Evolutionary conservation across 257 asterid genomes (phyloP).

Genomic region (Jacaranda mimosifolia): DNA sequence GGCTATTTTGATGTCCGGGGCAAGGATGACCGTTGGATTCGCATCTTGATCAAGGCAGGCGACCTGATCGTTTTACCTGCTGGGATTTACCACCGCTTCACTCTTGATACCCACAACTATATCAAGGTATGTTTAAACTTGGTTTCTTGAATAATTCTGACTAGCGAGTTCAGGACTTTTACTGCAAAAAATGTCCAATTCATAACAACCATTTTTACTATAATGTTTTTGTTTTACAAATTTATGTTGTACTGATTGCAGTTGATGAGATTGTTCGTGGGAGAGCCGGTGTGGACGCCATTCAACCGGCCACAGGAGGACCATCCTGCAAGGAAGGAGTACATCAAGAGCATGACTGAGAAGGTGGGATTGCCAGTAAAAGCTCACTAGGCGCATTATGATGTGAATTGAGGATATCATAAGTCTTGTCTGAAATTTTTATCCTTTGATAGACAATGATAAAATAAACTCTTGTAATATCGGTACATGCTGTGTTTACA

Average conservation of each 20-base stretch:
- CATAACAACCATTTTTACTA: not conserved
- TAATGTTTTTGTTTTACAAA: not conserved
- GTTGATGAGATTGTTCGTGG: slow-evolving; percentile 90
- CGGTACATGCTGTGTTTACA: not conserved
- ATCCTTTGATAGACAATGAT: not conserved
- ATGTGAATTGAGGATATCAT: not conserved
- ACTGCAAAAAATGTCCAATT: not conserved
- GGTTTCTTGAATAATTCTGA: not conserved
- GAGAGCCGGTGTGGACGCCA: slow-evolving; percentile 91
- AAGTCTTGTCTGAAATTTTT: not conserved
- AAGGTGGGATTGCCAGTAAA: slow-evolving; percentile 49
- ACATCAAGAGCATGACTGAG: slow-evolving; percentile 47
- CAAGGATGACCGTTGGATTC: slow-evolving; percentile 80
- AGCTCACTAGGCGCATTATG: slow-evolving; percentile 51
- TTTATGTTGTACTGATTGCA: slow-evolving; percentile 32
- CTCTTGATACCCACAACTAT: slow-evolving; percentile 72
- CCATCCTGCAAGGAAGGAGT: slow-evolving; percentile 75
- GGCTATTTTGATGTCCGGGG: slow-evolving; percentile 85
- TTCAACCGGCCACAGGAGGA: slow-evolving; percentile 83
- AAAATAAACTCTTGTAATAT: not conserved
- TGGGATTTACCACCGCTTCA: slow-evolving; percentile 92
- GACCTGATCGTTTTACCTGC: slow-evolving; percentile 85
- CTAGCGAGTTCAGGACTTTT: too few relatives aligned
- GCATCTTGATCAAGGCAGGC: slow-evolving; percentile 77
- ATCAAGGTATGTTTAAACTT: slow-evolving; percentile 59